These are phyloP conservation scores for Penicillium soppii DNA, from an alignment of 495 filamentous ascomycete genomes.

Conservation along the genomic window DNA sequence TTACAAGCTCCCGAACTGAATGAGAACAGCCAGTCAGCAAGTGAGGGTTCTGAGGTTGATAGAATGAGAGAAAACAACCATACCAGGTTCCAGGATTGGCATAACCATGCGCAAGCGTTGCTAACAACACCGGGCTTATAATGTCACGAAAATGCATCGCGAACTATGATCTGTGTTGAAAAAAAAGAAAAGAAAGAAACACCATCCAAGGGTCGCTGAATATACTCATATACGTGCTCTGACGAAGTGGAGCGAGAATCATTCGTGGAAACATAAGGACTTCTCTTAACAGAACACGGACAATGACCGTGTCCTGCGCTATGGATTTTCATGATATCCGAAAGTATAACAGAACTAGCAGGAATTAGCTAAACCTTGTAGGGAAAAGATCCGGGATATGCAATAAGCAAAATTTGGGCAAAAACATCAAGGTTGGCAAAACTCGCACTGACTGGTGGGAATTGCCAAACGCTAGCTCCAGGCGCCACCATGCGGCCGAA, in stretches of 20 bases:
- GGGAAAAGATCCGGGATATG: too few relatives aligned
- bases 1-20: conserved; percentile 52
- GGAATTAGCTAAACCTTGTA: not conserved
- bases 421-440: not conserved
- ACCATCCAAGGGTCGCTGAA: too few relatives aligned
- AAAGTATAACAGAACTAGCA: not conserved
- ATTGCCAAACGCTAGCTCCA: not conserved
- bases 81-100: conserved; percentile 54
- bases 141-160: conserved; percentile 9
- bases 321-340: not conserved
- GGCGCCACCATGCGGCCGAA: conserved; percentile 2
- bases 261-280: conserved; percentile 9
- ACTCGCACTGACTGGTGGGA: conserved; percentile 21
- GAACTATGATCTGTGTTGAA: not conserved
- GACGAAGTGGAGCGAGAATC: not conserved
- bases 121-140: conserved; percentile 9
- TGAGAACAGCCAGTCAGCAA: not conserved
- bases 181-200: not conserved
- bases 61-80: not conserved
- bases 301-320: not conserved
- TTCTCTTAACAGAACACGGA: not conserved
- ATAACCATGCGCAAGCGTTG: conserved; percentile 39
- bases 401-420: not conserved
- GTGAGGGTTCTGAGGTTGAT: not conserved
- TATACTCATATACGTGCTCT: not conserved